Conservation (phyloP, 257 asterid genomes). For the Nicotiana noctiflora region DNA sequence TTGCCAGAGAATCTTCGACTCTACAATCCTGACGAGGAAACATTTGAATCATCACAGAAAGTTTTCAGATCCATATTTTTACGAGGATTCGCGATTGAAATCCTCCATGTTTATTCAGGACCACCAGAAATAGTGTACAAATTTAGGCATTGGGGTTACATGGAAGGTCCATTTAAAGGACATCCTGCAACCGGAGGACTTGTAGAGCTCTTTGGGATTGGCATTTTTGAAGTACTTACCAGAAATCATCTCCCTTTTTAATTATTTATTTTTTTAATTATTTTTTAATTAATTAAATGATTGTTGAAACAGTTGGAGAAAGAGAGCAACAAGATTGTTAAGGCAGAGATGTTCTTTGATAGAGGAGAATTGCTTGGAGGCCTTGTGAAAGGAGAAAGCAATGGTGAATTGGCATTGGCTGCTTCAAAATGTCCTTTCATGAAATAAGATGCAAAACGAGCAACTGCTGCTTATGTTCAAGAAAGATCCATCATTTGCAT, state of each 20-base stretch:
- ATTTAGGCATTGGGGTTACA: slow-evolving; percentile 78
- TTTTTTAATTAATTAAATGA: too few relatives aligned
- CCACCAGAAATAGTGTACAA: slow-evolving; percentile 59
- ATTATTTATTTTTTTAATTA: background rate
- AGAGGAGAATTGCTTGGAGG: slow-evolving; percentile 53
- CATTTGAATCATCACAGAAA: slow-evolving; percentile 45
- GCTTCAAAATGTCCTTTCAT: slow-evolving; percentile 38
- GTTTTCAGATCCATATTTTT: slow-evolving; percentile 49
- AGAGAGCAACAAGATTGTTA: slow-evolving; percentile 39
- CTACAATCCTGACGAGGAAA: slow-evolving; percentile 53
- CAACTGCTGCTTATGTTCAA: background rate
- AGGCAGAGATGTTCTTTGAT: slow-evolving; percentile 46
- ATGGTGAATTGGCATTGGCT: slow-evolving; percentile 6
- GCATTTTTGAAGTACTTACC: slow-evolving; percentile 42
- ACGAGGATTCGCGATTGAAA: slow-evolving; percentile 62
- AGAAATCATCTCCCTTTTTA: background rate
- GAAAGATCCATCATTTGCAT: too few relatives aligned
- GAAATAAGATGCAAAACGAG: background rate
- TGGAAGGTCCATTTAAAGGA: slow-evolving; percentile 61
- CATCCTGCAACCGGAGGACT: slow-evolving; percentile 54
- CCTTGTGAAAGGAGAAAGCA: slow-evolving; percentile 36
- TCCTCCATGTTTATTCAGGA: slow-evolving; percentile 65
- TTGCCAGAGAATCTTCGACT: slow-evolving; percentile 44
- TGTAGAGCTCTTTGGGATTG: slow-evolving; percentile 47
- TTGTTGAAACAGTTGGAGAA: slow-evolving; percentile 36